Conservation (phyloP, 1,139 yeast genomes). For the Scheffersomyces parashehatae region DNA sequence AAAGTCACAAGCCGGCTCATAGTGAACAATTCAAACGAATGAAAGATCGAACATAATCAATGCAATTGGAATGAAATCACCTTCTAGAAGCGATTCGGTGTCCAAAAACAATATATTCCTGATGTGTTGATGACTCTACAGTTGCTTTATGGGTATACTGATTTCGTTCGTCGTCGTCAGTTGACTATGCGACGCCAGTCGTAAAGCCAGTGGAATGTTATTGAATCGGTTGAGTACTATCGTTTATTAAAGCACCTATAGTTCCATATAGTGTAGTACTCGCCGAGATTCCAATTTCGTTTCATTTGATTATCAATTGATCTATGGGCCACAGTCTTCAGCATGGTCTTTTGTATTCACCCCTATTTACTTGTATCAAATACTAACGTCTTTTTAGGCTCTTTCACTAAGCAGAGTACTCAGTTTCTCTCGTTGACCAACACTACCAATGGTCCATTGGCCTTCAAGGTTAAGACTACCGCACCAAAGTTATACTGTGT, state of each 20-base stretch:
- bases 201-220: too few species aligned
- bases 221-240: background rate
- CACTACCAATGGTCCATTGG: constrained; percentile 60
- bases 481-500: constrained; percentile 97
- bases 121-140: too few species aligned
- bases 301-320: background rate
- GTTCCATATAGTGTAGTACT: background rate
- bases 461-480: constrained; percentile 96
- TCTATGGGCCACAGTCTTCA: background rate
- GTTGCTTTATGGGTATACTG: too few species aligned
- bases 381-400: constrained; percentile 41
- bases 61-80: too few species aligned
- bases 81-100: too few species aligned
- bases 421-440: constrained; percentile 70
- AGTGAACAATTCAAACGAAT: too few species aligned
- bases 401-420: constrained; percentile 73
- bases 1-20: too few species aligned
- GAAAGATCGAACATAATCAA: too few species aligned
- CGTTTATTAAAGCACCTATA: background rate
- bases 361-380: background rate
- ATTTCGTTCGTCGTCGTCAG: too few species aligned
- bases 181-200: too few species aligned
- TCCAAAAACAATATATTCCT: too few species aligned
- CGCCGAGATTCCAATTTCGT: background rate
- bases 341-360: too few species aligned